These are phyloP conservation scores for Sarcodon sp. DNA, from an alignment of 768 basidiomycete genomes.

Conservation along the genomic window DNA sequence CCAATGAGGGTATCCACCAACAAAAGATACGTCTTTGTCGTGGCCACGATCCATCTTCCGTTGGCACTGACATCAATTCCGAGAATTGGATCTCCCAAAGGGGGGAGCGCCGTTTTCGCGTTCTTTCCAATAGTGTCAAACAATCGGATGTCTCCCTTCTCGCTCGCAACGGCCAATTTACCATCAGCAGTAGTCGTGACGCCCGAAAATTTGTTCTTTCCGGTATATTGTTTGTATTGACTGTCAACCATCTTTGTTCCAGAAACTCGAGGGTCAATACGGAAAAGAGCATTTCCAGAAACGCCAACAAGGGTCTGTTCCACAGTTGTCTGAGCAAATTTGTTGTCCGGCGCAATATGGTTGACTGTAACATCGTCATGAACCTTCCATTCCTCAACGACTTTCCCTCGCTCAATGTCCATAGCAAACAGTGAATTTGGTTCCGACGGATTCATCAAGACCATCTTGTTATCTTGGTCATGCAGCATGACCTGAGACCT, in stretches of 20 bases:
- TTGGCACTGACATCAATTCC: conserved; percentile 92
- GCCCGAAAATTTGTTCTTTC: conserved; percentile 92
- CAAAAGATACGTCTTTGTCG: conserved; percentile 86
- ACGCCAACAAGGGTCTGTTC: conserved; percentile 90
- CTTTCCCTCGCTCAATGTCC: conserved; percentile 90
- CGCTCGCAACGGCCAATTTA: conserved; percentile 84
- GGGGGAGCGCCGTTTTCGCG: conserved; percentile 94
- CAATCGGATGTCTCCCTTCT: conserved; percentile 92
- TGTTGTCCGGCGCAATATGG: conserved; percentile 86
- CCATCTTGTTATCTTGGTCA: conserved; percentile 92
- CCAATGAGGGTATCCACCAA: conserved; percentile 94
- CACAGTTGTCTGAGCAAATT: conserved; percentile 87
- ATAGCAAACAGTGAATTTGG: conserved; percentile 77
- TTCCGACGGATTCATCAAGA: conserved; percentile 75
- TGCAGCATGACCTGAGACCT: conserved; percentile 79
- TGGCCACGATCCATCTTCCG: conserved; percentile 92
- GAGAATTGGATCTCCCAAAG: conserved; percentile 88
- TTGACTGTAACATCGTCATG: conserved; percentile 78
- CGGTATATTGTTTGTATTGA: conserved; percentile 91
- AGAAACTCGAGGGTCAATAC: conserved; percentile 89
- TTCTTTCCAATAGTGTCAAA: conserved; percentile 97
- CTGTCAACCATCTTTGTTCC: conserved; percentile 90
- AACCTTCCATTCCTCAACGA: conserved; percentile 99
- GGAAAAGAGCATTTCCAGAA: conserved; percentile 93
- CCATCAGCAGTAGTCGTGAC: conserved; percentile 81